phyloP scores from a whole-genome alignment of 2,329 filamentous ascomycete genomes.

The Bipolaris bicolor region DNA sequence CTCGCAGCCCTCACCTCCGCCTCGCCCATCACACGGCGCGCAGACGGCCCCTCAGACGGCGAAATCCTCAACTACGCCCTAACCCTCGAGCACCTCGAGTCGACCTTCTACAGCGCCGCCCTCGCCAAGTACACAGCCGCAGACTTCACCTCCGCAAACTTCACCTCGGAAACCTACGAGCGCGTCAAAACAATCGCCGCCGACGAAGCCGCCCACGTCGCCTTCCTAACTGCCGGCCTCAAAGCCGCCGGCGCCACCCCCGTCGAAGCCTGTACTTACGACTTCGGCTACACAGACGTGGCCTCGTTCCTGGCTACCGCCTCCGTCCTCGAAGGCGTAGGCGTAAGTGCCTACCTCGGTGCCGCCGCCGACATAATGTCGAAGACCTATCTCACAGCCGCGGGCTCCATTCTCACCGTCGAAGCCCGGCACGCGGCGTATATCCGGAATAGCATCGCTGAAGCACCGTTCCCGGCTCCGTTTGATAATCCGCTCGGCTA shows the following conservation, averaged over 20 bases:
- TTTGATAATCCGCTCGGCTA: conserved; percentile 66
- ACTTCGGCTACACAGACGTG: conserved; percentile 58
- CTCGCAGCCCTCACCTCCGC: conserved; percentile 21
- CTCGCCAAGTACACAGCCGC: conserved; percentile 60
- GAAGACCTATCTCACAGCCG: conserved; percentile 65
- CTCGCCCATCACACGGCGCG: conserved; percentile 38
- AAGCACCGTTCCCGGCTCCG: conserved; percentile 61
- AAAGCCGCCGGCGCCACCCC: conserved; percentile 56
- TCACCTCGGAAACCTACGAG: conserved; percentile 59
- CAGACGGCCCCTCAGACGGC: conserved; percentile 27
- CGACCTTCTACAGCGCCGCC: conserved; percentile 67
- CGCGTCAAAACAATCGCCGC: conserved; percentile 62
- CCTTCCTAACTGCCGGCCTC: conserved; percentile 58
- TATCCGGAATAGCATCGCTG: conserved; percentile 57
- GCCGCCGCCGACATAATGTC: conserved; percentile 65
- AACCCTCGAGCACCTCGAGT: conserved; percentile 59
- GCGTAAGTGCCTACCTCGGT: conserved; percentile 66
- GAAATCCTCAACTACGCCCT: conserved; percentile 54
- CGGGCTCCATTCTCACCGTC: conserved; percentile 68
- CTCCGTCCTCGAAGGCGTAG: conserved; percentile 62
- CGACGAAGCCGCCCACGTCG: conserved; percentile 66
- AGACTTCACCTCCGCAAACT: conserved; percentile 36
- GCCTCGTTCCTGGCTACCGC: conserved; percentile 60
- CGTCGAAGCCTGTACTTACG: conserved; percentile 62
- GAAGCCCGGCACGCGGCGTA: conserved; percentile 70